These are phyloP conservation scores for Ustulina deusta DNA, from an alignment of 2,329 filamentous ascomycete genomes.

Conservation along the genomic window DNA sequence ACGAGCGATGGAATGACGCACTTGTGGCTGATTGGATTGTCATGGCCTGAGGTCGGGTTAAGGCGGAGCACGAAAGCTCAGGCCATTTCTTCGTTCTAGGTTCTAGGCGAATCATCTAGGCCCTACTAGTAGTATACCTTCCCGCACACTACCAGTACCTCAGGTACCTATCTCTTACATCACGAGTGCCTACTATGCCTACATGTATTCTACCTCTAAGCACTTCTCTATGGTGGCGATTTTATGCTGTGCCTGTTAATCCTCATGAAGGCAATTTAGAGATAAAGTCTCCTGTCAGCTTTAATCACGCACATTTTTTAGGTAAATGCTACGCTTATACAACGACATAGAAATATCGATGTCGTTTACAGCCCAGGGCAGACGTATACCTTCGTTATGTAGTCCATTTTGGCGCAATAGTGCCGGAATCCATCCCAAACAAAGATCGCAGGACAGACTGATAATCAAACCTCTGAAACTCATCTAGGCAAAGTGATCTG, in stretches of 20 bases:
- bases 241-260: no score
- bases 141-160: not conserved
- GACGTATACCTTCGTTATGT: no score
- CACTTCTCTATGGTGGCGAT: not conserved
- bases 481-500: no score
- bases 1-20: slow-evolving; percentile 35
- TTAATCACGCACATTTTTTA: not conserved
- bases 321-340: not conserved
- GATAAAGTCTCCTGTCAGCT: not conserved
- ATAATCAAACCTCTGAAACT: not conserved
- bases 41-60: slow-evolving; percentile 26
- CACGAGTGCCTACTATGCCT: not conserved
- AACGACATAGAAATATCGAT: no score
- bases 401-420: not conserved
- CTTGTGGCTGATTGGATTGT: slow-evolving; percentile 27
- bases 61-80: slow-evolving; percentile 34
- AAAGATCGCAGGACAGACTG: not conserved
- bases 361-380: no score
- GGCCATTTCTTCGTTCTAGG: slow-evolving; percentile 29
- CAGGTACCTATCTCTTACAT: not conserved
- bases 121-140: not conserved
- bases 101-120: not conserved
- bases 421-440: not conserved
- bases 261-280: not conserved
- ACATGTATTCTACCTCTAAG: no score